Percentiles rank a stretch among this genome's conserved stretches.
Evolutionary conservation across 768 basidiomycete species (phyloP).

Genomic region (Lactarius sp.): DNA sequence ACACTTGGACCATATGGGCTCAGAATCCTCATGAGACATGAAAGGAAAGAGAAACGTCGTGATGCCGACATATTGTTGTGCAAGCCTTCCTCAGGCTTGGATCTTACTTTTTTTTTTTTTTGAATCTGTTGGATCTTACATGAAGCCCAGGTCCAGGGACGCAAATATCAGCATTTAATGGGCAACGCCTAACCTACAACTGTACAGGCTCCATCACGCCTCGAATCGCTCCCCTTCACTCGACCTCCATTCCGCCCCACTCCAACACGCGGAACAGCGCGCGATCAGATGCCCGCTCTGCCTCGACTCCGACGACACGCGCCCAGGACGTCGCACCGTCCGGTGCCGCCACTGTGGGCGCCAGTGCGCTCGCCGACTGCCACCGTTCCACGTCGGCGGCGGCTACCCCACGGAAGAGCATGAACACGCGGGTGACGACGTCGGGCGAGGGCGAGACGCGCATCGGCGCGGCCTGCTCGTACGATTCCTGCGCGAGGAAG

Average conservation of each 20-base stretch:
- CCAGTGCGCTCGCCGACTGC: conserved; percentile 28
- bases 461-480: conserved; percentile 39
- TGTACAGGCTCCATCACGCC: background rate
- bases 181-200: no score
- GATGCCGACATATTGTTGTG: no score
- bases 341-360: conserved; percentile 8
- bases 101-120: no score
- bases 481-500: conserved; percentile 42
- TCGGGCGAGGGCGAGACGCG: conserved; percentile 39
- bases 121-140: no score
- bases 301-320: conserved; percentile 35
- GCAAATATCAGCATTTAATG: no score
- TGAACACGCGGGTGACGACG: conserved; percentile 42
- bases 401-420: conserved; percentile 41
- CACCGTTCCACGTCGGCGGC: conserved; percentile 29
- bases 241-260: conserved; percentile 35
- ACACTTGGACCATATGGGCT: no score
- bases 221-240: background rate
- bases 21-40: no score
- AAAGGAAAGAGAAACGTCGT: no score
- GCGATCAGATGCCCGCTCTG: conserved; percentile 28
- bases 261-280: conserved; percentile 40
- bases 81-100: no score
- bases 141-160: no score
- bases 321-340: conserved; percentile 32